phyloP scores from a whole-genome alignment of 805 yeast genomes.

The Brettanomyces sp. region DNA sequence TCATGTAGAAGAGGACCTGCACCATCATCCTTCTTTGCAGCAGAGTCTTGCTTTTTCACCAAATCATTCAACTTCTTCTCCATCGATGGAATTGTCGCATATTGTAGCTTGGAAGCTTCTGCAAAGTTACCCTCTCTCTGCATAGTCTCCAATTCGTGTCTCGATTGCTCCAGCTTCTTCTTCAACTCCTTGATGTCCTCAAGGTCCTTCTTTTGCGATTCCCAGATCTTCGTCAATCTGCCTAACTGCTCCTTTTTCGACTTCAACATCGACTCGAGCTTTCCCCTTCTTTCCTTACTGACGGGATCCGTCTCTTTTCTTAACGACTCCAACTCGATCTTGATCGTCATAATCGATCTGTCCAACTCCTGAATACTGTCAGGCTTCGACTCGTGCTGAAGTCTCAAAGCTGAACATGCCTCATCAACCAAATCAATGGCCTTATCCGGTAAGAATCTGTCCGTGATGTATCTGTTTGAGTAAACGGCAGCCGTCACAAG shows the following conservation, averaged over 20 bases:
- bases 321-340: slow-evolving; percentile 88
- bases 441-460: slow-evolving; percentile 87
- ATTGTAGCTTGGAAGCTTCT: slow-evolving; percentile 81
- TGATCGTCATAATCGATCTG: slow-evolving; percentile 83
- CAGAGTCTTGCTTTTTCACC: slow-evolving; percentile 23
- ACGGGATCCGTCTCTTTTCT: slow-evolving; percentile 86
- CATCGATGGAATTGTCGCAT: slow-evolving; percentile 74
- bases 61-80: slow-evolving; percentile 48
- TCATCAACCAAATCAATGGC: slow-evolving; percentile 96
- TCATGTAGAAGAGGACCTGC: slow-evolving; percentile 56
- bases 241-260: slow-evolving; percentile 54
- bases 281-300: slow-evolving; percentile 69
- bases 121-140: slow-evolving; percentile 83
- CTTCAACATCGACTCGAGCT: slow-evolving; percentile 58
- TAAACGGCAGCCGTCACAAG: slow-evolving; percentile 88
- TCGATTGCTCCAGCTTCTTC: slow-evolving; percentile 75
- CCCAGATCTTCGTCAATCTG: slow-evolving; percentile 80
- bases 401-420: slow-evolving; percentile 88
- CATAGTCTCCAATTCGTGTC: slow-evolving; percentile 69
- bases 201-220: slow-evolving; percentile 65
- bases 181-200: slow-evolving; percentile 74
- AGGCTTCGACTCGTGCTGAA: slow-evolving; percentile 96
- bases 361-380: slow-evolving; percentile 87
- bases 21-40: slow-evolving; percentile 22
- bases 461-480: slow-evolving; percentile 84